phyloP scores from a whole-genome alignment of 2,329 filamentous ascomycete genomes.

The Pestalotiopsis fici region DNA sequence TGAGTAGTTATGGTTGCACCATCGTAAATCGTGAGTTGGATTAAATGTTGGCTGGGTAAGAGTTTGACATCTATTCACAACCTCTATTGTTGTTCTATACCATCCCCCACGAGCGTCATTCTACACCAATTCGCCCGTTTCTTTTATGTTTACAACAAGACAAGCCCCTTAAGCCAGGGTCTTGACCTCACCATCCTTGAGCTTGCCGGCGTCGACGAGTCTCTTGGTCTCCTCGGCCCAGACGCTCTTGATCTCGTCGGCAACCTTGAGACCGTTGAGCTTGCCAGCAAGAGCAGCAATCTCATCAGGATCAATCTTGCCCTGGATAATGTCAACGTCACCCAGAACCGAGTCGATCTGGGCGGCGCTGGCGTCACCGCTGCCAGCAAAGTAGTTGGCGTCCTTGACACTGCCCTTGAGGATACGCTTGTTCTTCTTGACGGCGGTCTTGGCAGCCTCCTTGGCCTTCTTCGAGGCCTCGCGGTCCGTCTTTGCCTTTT shows the following conservation, averaged over 20 bases:
- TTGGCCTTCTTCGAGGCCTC: constrained; percentile 93
- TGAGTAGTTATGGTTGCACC: no score
- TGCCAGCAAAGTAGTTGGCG: constrained; percentile 84
- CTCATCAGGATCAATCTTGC: constrained; percentile 89
- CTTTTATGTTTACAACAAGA: not conserved
- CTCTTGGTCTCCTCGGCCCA: constrained; percentile 79
- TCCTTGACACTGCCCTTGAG: constrained; percentile 94
- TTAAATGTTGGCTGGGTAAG: not conserved
- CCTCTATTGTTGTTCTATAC: not conserved
- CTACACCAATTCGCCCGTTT: constrained; percentile 4
- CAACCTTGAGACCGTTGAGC: constrained; percentile 77
- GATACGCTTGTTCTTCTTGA: constrained; percentile 99
- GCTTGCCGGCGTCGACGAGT: constrained; percentile 78
- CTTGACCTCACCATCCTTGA: constrained; percentile 83
- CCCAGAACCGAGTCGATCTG: constrained; percentile 81
- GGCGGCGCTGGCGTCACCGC: constrained; percentile 69
- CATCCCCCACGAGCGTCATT: not conserved
- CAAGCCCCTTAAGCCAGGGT: constrained; percentile 37
- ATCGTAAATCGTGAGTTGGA: not conserved
- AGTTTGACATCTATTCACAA: not conserved
- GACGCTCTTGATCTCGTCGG: constrained; percentile 80
- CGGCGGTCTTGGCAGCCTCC: constrained; percentile 96
- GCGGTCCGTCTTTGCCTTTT: constrained; percentile 79
- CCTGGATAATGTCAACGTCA: constrained; percentile 85
- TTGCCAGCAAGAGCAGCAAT: constrained; percentile 80